Evolutionary conservation across 371 early-diverging fungal genomes (phyloP).

Genomic region (Globomyces sp.): DNA sequence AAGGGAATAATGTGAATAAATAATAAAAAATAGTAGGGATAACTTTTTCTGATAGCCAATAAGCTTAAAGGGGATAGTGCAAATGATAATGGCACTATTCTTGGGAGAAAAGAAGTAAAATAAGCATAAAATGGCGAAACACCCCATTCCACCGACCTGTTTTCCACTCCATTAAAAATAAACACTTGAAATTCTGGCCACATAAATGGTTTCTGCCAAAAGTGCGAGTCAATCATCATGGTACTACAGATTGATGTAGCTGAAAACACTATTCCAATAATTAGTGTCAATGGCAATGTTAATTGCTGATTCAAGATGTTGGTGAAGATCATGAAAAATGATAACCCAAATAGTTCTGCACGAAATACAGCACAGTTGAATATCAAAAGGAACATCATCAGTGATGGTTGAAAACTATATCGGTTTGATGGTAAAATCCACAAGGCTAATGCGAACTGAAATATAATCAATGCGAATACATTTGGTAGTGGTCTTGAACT

Average conservation of each 20-base stretch:
- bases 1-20: constrained; percentile 50
- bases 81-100: constrained; percentile 64
- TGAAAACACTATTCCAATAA: constrained; percentile 36
- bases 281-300: neutral
- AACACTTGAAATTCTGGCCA: constrained; percentile 90
- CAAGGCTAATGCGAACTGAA: constrained; percentile 30
- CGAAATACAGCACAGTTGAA: constrained; percentile 74
- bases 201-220: constrained; percentile 65
- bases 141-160: constrained; percentile 83
- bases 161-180: constrained; percentile 79
- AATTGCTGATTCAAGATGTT: neutral
- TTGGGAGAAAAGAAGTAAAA: constrained; percentile 69
- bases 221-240: constrained; percentile 73
- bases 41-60: neutral
- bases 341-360: constrained; percentile 70
- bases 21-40: neutral
- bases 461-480: constrained; percentile 74
- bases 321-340: constrained; percentile 32
- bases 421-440: constrained; percentile 26
- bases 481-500: constrained; percentile 84
- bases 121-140: constrained; percentile 75
- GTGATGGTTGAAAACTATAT: constrained; percentile 28
- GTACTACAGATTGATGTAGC: constrained; percentile 50
- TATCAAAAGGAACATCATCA: constrained; percentile 51
- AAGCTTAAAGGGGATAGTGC: constrained; percentile 59